Percentiles rank a stretch among this genome's conserved stretches.
phyloP scores from a whole-genome alignment of 2,329 filamentous ascomycete genomes.

The Pseudogymnoascus sp. region DNA sequence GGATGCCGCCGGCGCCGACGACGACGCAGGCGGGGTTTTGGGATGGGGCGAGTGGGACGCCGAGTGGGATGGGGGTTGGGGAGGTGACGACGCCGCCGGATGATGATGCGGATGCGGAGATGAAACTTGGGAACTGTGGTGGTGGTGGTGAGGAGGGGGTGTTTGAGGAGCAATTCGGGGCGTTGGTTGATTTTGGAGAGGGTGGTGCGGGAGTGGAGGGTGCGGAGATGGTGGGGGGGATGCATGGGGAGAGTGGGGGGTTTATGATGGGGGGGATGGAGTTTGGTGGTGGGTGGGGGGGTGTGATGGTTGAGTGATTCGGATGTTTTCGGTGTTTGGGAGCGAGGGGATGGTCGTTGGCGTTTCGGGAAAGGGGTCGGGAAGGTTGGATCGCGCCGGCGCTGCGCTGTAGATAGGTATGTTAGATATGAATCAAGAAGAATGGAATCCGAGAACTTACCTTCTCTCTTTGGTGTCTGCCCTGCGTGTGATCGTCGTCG shows the following conservation, averaged over 20 bases:
- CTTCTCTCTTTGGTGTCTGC: too few species aligned
- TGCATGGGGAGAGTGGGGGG: background rate
- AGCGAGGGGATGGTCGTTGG: too few species aligned
- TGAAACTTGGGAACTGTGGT: background rate
- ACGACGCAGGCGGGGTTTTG: background rate
- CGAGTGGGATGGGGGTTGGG: background rate
- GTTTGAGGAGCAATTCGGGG: constrained; percentile 7
- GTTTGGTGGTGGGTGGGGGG: background rate
- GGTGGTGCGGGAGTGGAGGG: background rate
- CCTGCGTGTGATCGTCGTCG: too few species aligned
- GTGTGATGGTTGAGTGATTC: background rate
- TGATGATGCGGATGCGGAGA: background rate
- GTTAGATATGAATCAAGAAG: too few species aligned
- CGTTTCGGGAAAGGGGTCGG: too few species aligned
- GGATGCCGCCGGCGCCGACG: background rate
- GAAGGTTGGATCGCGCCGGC: too few species aligned
- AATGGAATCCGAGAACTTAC: too few species aligned
- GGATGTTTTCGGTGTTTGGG: too few species aligned
- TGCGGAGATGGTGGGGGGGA: background rate
- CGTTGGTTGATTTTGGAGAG: constrained; percentile 8
- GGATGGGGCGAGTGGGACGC: background rate
- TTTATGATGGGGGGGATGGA: background rate
- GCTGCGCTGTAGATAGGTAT: too few species aligned
- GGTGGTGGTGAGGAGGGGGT: background rate
- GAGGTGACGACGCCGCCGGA: background rate